Evolutionary conservation across 176 grass and related monocot species (phyloP), one percentile per base, ranked within the genome.

Genomic region (Rhynchospora pubera): DNA sequence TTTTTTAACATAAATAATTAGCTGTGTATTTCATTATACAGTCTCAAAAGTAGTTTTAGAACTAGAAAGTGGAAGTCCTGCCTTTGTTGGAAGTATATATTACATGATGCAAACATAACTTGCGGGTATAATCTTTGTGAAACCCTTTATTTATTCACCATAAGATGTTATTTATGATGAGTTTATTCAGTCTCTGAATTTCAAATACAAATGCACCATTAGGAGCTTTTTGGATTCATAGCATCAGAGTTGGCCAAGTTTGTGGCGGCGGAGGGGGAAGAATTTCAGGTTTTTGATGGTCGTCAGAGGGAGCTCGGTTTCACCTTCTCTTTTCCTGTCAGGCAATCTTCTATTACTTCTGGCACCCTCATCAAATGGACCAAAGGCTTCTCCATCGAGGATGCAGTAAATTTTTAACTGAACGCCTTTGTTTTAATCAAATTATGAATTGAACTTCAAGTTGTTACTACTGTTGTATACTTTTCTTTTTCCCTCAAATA

Each of bases 261-360:
- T 13, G 90, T 94, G 60, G 80, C 79, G 56, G 83, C 86, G 15
- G 91, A 97, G 18, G 91, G 89, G 3, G 83, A 85, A 63, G 80
- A 80, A 60, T 57, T 62, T 44, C 65, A 85, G n/a, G 13, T 65
- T 1, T 64, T 67, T 46, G 88, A 82, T 0, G 78, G 62, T 57
- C 91, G 88, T 78, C 86, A 82, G 83, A 60, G 87, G 61, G 90
- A 97, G 47, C 50, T 97, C 22, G 95, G 90, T 14, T 97, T 97
- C 81, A 97, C 92, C 34, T 97, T 97, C 83, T 97, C 95, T 24
- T 97, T 97, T 87, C 90, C 95, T n/a, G 89, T 94, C 80, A 92
- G 86, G 62, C 95, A 97, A 58, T 78, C 45, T 16, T 97, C 92
- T 7, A 39, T 94, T 79, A 78, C 90, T 52, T 88, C 90, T 0